phyloP scores from a whole-genome alignment of 2,329 filamentous ascomycete genomes.

The Paecilomyces dactylethromorphus region DNA sequence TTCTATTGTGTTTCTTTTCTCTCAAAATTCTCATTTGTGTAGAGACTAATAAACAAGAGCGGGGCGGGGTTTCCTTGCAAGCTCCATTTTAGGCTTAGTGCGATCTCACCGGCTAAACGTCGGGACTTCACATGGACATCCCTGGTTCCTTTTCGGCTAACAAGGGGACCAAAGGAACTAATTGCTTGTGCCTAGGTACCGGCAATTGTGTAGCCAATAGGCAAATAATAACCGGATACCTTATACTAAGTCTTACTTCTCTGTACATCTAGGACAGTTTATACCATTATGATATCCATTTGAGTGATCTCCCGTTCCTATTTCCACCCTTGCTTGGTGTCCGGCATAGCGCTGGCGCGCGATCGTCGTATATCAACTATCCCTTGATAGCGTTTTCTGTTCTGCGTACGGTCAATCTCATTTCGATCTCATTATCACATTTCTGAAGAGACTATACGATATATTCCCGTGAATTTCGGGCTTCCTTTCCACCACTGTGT shows the following conservation, averaged over 20 bases:
- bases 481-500: too few relatives aligned
- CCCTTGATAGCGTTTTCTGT: too few relatives aligned
- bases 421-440: too few relatives aligned
- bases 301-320: background rate
- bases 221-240: background rate
- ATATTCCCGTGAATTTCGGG: too few relatives aligned
- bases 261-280: background rate
- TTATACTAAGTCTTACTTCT: background rate
- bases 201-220: background rate
- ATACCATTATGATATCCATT: background rate
- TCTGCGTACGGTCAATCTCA: too few relatives aligned
- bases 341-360: too few relatives aligned
- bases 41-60: background rate
- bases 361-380: too few relatives aligned
- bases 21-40: background rate
- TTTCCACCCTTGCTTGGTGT: background rate
- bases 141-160: background rate
- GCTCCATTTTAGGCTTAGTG: background rate
- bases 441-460: too few relatives aligned
- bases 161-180: background rate
- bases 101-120: background rate
- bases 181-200: background rate
- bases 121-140: background rate
- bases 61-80: background rate
- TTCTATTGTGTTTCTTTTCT: too few relatives aligned